Percentiles rank a stretch among this genome's conserved stretches.
Conservation (phyloP, 345 rosid genomes). For the Eucalyptus erythrocorys region DNA sequence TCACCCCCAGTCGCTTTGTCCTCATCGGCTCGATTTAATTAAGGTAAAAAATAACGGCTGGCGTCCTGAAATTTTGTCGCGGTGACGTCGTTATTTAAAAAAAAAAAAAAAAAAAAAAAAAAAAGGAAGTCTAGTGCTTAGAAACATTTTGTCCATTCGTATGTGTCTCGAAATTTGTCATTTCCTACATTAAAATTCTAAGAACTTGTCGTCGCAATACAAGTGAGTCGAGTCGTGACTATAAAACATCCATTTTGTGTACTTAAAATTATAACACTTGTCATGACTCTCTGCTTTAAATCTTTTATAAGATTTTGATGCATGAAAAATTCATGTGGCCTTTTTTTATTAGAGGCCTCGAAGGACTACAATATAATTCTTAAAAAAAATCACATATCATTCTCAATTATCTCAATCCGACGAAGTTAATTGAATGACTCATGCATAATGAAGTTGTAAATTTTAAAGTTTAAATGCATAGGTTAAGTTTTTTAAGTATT, state of each 20-base stretch:
- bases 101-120: too few species aligned
- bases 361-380: neutral
- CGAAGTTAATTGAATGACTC: neutral
- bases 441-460: neutral
- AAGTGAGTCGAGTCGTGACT: neutral
- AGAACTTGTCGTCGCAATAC: neutral
- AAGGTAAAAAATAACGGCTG: neutral
- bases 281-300: neutral
- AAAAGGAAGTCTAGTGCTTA: neutral
- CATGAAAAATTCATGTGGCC: neutral
- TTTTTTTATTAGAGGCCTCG: neutral
- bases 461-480: neutral
- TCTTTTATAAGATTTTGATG: neutral
- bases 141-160: neutral
- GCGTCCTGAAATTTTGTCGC: neutral
- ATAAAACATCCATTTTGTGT: neutral
- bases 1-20: neutral
- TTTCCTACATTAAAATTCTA: neutral
- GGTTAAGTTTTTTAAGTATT: neutral
- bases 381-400: neutral
- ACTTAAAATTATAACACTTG: neutral
- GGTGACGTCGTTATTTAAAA: neutral
- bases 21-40: neutral
- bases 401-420: neutral
- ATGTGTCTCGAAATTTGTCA: neutral